phyloP scores from a whole-genome alignment of 75 land plant genomes.

The Picea glauca region DNA sequence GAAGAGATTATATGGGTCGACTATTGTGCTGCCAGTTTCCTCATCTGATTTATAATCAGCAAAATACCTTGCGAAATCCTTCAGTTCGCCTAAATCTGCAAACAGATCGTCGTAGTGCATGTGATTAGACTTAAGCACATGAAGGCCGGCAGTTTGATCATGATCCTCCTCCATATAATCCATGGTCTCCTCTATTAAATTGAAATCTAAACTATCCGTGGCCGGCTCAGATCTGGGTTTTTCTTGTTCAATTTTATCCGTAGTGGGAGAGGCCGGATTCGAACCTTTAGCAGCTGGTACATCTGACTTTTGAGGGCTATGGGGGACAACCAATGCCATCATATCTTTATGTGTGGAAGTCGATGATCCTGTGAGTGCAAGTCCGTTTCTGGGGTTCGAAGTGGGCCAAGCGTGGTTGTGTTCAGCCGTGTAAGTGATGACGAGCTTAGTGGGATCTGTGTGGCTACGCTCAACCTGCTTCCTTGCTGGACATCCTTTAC shows the following conservation, averaged over 20 bases:
- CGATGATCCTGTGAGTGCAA: constrained; percentile 43
- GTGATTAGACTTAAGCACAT: not conserved
- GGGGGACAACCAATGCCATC: not conserved
- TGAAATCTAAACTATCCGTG: not conserved
- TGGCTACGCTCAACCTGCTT: constrained; percentile 74
- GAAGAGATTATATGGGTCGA: constrained; percentile 3
- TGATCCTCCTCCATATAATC: not conserved
- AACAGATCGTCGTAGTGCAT: constrained; percentile 3
- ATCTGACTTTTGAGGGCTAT: not conserved
- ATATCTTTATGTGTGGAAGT: not conserved
- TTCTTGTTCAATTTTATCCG: not conserved
- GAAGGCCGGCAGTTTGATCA: not conserved
- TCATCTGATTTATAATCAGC: not conserved
- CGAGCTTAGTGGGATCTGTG: constrained; percentile 56
- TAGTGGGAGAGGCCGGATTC: not conserved
- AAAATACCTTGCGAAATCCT: not conserved
- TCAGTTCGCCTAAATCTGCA: constrained; percentile 1
- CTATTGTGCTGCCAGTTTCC: not conserved
- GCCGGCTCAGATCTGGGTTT: not conserved
- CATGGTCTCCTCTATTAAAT: not conserved
- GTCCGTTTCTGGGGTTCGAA: constrained; percentile 40
- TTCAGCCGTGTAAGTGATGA: constrained; percentile 70
- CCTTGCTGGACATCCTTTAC: constrained; percentile 67
- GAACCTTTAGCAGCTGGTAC: not conserved
- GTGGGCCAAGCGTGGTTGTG: constrained; percentile 75